Base-by-base conservation (phyloP, 768 basidiomycete species). In the Mycena kentingensis region DNA sequence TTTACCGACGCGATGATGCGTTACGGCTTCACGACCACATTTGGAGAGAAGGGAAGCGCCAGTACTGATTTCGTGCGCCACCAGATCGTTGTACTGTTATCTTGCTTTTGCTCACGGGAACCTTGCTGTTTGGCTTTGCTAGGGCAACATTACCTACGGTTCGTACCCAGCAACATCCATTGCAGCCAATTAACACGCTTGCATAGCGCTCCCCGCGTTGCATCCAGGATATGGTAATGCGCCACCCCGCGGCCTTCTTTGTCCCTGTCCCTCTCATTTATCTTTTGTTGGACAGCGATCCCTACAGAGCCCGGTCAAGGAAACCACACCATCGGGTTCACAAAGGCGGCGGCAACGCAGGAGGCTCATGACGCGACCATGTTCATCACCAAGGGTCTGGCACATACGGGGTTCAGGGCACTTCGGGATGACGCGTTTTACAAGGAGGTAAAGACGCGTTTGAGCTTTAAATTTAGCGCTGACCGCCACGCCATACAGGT, bases 121-220 rank as follows among this genome's bases (percentile, higher is more conserved):
- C n/a, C n/a, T n/a, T n/a, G n/a, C n/a, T n/a, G n/a, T n/a, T n/a
- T n/a, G n/a, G n/a, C n/a, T n/a, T n/a, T n/a, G 50, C 46, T 64
- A 90, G 88, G 89, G 89, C 1, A 89, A 90, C 57, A 80, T 91
- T 45, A 79, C 85, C 36, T 83, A 86, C 59, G 80, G 88, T 81
- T 56, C 56, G 67, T 57, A 45, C 59, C 48, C 39, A 50, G 37
- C 22, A 48, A 44, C 24, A 36, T 31, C 22, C 28, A 51, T 38
- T 34, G 42, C 53, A 29, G 27, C 55, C 42, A 54, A 52, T 68
- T 52, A 55, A 48, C n/a, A 41, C 41, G 21, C 41, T 45, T 53
- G 49, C 49, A 24, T 57, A 87, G 86, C 70, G 52, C 60, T 87
- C 2, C 86, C 86, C 8, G 76, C 83, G 3, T 65, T 88, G 4